A percentile compares a stretch with the other conserved stretches of the same genome.
Evolutionary conservation across 768 basidiomycete genomes (phyloP).

Genomic region (Chiua virens): DNA sequence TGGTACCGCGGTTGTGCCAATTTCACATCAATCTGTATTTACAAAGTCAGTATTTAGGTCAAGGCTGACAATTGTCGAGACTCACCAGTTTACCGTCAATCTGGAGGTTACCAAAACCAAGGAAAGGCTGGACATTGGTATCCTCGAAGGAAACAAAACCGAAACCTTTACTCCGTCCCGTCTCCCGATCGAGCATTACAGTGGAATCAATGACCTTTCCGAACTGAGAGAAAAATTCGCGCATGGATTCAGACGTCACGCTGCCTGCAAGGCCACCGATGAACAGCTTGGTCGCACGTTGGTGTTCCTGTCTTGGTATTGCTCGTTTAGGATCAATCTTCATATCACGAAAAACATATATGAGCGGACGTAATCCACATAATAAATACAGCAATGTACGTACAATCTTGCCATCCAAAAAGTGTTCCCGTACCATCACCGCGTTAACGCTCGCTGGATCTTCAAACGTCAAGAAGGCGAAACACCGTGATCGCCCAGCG

Average conservation of each 20-base stretch:
- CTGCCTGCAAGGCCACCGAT: conserved; percentile 91
- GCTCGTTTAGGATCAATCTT: conserved; percentile 99
- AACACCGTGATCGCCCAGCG: conserved; percentile 91
- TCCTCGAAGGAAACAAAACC: conserved; percentile 97
- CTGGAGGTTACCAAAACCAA: conserved; percentile 85
- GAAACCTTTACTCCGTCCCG: conserved; percentile 93
- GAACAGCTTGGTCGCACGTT: conserved; percentile 90
- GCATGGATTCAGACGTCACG: conserved; percentile 93
- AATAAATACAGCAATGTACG: conserved; percentile 38
- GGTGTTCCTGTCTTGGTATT: conserved; percentile 94
- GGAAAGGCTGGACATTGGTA: conserved; percentile 84
- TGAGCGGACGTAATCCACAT: conserved; percentile 16
- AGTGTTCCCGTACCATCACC: conserved; percentile 94
- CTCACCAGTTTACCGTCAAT: conserved; percentile 94
- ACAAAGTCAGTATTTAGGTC: not conserved
- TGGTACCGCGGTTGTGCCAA: conserved; percentile 90
- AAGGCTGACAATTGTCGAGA: conserved; percentile 4
- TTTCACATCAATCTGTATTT: conserved; percentile 89
- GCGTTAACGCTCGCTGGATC: conserved; percentile 91
- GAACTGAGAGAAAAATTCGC: conserved; percentile 89
- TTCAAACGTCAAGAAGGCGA: conserved; percentile 96
- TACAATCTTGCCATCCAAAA: conserved; percentile 96
- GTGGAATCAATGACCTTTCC: conserved; percentile 97
- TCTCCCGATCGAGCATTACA: conserved; percentile 97
- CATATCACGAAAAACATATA: conserved; percentile 12